A percentile compares a stretch with the other conserved stretches of the same genome.
These are phyloP conservation scores for Candida caryicola DNA, from an alignment of 805 yeast genomes.

Conservation along the genomic window DNA sequence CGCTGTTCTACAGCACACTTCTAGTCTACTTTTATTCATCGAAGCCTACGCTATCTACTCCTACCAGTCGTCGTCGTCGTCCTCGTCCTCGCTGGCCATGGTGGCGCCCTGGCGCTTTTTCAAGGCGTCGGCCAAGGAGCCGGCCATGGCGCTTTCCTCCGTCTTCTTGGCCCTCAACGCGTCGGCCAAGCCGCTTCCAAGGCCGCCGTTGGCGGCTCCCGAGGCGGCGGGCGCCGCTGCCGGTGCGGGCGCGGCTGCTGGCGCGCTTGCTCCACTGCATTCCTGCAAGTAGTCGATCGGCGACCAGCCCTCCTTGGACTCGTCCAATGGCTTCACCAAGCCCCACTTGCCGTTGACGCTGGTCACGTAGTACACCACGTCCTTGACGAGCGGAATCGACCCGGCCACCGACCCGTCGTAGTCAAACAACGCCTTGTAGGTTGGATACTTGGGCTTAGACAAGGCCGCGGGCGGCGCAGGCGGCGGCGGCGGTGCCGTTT, in stretches of 20 bases:
- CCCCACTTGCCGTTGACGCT: slow-evolving; percentile 93
- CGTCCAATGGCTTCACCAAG: slow-evolving; percentile 74
- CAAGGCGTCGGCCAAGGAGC: slow-evolving; percentile 86
- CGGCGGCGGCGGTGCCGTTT: slow-evolving; percentile 55
- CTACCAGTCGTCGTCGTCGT: slow-evolving; percentile 49
- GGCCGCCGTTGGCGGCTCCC: slow-evolving; percentile 17
- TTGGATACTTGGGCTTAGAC: slow-evolving; percentile 65
- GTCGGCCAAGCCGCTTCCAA: slow-evolving; percentile 62
- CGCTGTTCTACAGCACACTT: too few relatives aligned
- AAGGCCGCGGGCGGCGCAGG: slow-evolving; percentile 49
- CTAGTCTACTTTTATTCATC: too few relatives aligned
- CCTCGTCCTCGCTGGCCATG: slow-evolving; percentile 67
- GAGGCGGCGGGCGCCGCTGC: slow-evolving; percentile 18
- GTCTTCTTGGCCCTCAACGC: slow-evolving; percentile 63
- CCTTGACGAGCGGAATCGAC: slow-evolving; percentile 73
- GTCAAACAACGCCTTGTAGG: slow-evolving; percentile 82
- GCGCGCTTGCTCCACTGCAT: slow-evolving; percentile 38
- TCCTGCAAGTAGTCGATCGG: slow-evolving; percentile 87
- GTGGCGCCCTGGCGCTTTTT: slow-evolving; percentile 68
- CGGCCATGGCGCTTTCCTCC: slow-evolving; percentile 64
- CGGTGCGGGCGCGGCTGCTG: slow-evolving; percentile 24
- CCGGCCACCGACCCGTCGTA: slow-evolving; percentile 84
- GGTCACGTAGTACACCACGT: slow-evolving; percentile 68
- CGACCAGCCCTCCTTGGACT: slow-evolving; percentile 89
- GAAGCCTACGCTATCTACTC: neutral